Base-by-base conservation (phyloP, 768 basidiomycete genomes). In the Pholiota molesta region DNA sequence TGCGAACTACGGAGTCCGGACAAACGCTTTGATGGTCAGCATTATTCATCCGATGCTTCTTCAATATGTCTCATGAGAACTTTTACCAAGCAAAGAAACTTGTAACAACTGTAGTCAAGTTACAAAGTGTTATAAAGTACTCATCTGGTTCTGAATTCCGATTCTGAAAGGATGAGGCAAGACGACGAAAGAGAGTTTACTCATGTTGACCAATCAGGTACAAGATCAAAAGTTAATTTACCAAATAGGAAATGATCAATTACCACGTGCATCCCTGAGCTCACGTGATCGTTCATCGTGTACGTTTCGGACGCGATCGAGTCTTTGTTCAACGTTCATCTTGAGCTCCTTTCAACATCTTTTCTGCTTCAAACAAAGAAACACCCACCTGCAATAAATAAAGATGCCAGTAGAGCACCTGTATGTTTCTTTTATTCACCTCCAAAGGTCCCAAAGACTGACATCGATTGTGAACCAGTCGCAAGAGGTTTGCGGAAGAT, bases 341-440 rank as follows among this genome's bases (percentile, higher is more conserved):
- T 26, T 52, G 37, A 29, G 59, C 16, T 62, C 53, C 29, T 60
- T 35, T 11, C 37, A 40, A 55, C 23, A 35, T 33, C 31, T 53
- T 55, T 55, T 57, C 19, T 39, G 8, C 17, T 40, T 8, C 26
- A 49, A 7, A 11, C 35, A 44, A 53, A 54, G 44, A 26, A 57
- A 16, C 52, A 39, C 44, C 49, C 10, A 19, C 21, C 11, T 14
- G 19, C 28, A 5, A 4, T 26, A 42, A 5, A 4, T 26, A 42
- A 54, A 23, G 39, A 75, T 75, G 73, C 73, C 76, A n/a, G 58
- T 77, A 49, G 78, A 79, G 68, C 66, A 75, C 28, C 65, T 79
- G 78, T 77, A 65, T 59, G 71, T 57, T 23, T 40, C 21, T 29
- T 6, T 2, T 4, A 21, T 21, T 10, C 28, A 28, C 16, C 10